Evolutionary conservation across 1,284 basidiomycete genomes (phyloP).

Genomic region (Tilletia caries): DNA sequence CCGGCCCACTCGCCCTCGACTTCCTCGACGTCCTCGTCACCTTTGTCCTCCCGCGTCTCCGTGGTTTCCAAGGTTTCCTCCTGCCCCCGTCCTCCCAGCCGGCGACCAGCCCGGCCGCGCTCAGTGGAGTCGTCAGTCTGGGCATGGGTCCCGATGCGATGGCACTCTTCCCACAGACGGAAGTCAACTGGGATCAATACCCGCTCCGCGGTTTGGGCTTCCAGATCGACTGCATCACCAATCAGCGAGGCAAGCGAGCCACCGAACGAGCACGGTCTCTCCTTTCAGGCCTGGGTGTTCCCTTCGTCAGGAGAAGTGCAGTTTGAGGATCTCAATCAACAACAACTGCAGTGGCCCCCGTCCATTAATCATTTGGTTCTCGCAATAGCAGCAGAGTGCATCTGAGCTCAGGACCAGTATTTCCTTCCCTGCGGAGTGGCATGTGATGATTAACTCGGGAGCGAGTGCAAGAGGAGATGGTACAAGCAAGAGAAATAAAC

Average conservation of each 20-base stretch:
- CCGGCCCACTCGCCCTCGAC: conserved; percentile 86
- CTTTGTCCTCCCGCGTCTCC: conserved; percentile 86
- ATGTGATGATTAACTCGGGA: no score
- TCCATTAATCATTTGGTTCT: no score
- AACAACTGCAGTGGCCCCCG: no score
- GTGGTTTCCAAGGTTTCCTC: conserved; percentile 80
- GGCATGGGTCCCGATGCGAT: conserved; percentile 81
- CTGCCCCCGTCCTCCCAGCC: conserved; percentile 61
- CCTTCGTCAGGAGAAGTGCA: conserved; percentile 32
- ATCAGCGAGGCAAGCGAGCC: conserved; percentile 46
- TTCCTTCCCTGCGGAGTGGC: no score
- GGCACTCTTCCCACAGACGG: conserved; percentile 72
- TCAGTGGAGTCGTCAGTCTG: conserved; percentile 81
- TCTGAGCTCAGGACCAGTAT: no score
- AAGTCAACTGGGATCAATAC: conserved; percentile 52
- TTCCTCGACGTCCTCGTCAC: conserved; percentile 84
- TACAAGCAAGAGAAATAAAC: no score
- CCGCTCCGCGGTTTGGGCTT: conserved; percentile 46
- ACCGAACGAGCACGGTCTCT: conserved; percentile 46
- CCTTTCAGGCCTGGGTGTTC: conserved; percentile 46
- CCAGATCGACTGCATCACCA: conserved; percentile 52
- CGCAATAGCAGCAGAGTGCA: no score
- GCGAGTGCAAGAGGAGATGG: no score
- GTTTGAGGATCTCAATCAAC: background rate
- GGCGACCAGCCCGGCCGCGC: conserved; percentile 61